Evolutionary conservation across 2,329 filamentous ascomycete species (phyloP).

Genomic region (Daldinia sp.): DNA sequence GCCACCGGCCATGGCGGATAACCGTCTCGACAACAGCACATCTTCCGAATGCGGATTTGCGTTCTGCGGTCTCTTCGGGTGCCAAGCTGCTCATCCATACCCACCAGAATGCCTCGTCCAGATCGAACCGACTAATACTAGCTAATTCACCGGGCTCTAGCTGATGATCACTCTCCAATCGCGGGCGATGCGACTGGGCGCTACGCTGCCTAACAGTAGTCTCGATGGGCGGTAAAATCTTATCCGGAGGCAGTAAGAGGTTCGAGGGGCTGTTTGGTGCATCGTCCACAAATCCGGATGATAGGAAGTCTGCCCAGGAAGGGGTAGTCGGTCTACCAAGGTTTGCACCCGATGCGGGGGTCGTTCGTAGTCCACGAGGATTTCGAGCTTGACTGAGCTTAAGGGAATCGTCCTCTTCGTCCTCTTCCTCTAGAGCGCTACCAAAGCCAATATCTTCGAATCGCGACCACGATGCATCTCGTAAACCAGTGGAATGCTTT

Average conservation of each 20-base stretch:
- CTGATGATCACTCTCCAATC: conserved; percentile 74
- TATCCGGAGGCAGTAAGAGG: conserved; percentile 88
- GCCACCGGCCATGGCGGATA: conserved; percentile 85
- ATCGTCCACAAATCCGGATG: conserved; percentile 88
- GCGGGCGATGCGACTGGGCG: conserved; percentile 84
- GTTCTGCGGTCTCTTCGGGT: conserved; percentile 83
- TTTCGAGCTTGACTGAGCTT: conserved; percentile 56
- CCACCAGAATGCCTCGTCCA: conserved; percentile 99
- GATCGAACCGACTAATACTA: conserved; percentile 85
- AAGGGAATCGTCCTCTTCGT: conserved; percentile 70
- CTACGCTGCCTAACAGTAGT: conserved; percentile 79
- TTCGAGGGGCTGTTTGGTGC: conserved; percentile 72
- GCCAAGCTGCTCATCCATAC: conserved; percentile 99
- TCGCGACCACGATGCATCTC: conserved; percentile 93
- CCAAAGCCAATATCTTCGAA: conserved; percentile 97
- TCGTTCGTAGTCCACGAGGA: conserved; percentile 69
- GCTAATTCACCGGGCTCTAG: conserved; percentile 94
- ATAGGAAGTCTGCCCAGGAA: conserved; percentile 98
- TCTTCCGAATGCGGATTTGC: conserved; percentile 93
- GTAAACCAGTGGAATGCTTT: conserved; percentile 77
- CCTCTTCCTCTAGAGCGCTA: conserved; percentile 77
- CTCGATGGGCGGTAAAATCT: conserved; percentile 87
- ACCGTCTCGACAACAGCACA: conserved; percentile 92
- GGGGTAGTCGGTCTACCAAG: conserved; percentile 89
- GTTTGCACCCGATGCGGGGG: conserved; percentile 74